Percentiles rank a stretch among this genome's conserved stretches.
Conservation (phyloP, 2,329 filamentous ascomycete genomes). For the Botrytis deweyae region DNA sequence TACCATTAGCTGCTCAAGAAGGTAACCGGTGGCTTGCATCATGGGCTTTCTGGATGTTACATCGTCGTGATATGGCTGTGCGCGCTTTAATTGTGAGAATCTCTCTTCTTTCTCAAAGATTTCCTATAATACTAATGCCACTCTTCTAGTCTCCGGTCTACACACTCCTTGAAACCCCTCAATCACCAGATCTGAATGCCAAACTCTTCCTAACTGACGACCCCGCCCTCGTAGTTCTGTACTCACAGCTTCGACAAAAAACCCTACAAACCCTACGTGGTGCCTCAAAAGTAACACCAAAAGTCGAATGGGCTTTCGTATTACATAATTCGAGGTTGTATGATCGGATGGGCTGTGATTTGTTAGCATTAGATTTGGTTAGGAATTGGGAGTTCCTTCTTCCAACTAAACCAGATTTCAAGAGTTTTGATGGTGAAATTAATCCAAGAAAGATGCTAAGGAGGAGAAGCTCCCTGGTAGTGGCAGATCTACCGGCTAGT, state of each 20-base stretch:
- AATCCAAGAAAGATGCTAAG: slow-evolving; percentile 59
- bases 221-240: slow-evolving; percentile 82
- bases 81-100: slow-evolving; percentile 71
- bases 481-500: slow-evolving; percentile 66
- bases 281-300: slow-evolving; percentile 76
- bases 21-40: slow-evolving; percentile 92
- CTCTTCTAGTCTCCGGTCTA: slow-evolving; percentile 68
- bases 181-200: slow-evolving; percentile 67
- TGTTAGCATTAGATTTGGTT: slow-evolving; percentile 79
- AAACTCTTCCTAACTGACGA: slow-evolving; percentile 87
- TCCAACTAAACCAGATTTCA: slow-evolving; percentile 45
- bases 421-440: slow-evolving; percentile 41
- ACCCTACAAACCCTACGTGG: slow-evolving; percentile 81
- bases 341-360: slow-evolving; percentile 88
- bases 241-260: slow-evolving; percentile 79
- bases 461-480: slow-evolving; percentile 73
- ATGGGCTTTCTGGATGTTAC: slow-evolving; percentile 94
- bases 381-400: slow-evolving; percentile 78
- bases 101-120: background rate
- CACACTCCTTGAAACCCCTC: slow-evolving; percentile 67
- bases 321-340: slow-evolving; percentile 82
- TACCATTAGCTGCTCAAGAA: slow-evolving; percentile 73
- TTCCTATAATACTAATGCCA: slow-evolving; percentile 21
- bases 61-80: slow-evolving; percentile 78
- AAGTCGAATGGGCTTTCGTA: slow-evolving; percentile 85